phyloP scores from a whole-genome alignment of 352 stramenopile species.

The Phytophthora ramorum region DNA sequence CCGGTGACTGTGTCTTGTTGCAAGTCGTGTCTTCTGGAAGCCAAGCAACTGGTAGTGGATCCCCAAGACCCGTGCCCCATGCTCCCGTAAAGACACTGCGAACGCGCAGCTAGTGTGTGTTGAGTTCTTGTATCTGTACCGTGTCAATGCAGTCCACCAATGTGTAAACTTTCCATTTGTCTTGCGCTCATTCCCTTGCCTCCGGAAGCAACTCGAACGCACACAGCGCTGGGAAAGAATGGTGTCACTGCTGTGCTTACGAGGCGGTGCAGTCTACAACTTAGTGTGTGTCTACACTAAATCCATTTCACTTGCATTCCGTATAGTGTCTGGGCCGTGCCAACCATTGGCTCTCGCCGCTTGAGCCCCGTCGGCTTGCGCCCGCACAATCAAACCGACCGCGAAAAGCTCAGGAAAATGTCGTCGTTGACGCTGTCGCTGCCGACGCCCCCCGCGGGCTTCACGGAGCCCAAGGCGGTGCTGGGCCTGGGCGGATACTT shows the following conservation, averaged over 20 bases:
- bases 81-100: constrained; percentile 10
- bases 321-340: background rate
- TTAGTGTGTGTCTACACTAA: background rate
- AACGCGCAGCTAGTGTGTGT: background rate
- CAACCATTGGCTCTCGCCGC: constrained; percentile 18
- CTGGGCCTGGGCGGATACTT: constrained; percentile 79
- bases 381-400: background rate
- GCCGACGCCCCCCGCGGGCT: constrained; percentile 54
- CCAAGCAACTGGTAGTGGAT: constrained; percentile 45
- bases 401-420: constrained; percentile 9
- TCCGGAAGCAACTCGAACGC: too few relatives aligned
- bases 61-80: constrained; percentile 55
- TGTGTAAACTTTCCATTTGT: too few relatives aligned
- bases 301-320: background rate
- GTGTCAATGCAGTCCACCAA: background rate
- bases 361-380: background rate
- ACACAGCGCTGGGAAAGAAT: too few relatives aligned
- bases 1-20: constrained; percentile 55
- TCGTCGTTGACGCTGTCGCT: constrained; percentile 67
- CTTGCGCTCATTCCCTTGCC: too few relatives aligned
- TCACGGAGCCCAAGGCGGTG: constrained; percentile 62
- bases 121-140: constrained; percentile 11
- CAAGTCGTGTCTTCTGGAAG: constrained; percentile 54
- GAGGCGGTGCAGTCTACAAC: too few relatives aligned
- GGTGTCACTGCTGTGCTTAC: too few relatives aligned